Base-by-base conservation (phyloP, 768 basidiomycete species). In the Cystobasidium ongulense region DNA sequence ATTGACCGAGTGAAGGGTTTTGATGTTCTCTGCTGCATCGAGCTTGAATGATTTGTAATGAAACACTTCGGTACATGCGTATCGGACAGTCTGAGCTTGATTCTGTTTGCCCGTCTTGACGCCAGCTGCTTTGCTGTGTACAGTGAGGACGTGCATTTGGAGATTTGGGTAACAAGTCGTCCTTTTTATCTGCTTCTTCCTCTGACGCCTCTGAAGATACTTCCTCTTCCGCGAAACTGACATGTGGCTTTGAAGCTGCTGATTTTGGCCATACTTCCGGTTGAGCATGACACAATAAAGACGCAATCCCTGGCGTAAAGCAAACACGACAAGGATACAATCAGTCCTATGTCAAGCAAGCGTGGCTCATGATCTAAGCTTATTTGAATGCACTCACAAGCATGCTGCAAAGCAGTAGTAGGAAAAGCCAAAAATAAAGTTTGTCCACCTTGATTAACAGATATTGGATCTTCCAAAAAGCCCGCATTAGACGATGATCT, bases 391-490 rank as follows among this genome's bases (percentile, higher is more conserved):
- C n/a, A 86, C 80, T 92, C 91, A 0, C 92, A 94, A 1, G 88
- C 86, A 76, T 87, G 85, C 77, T 86, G 86, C 7, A 83, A 81
- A 67, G 90, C 89, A 0, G 85, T 77, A 76, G 86, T 87, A 35
- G 84, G 78, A 79, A 94, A 91, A 76, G 87, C 86, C 41, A 92
- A 82, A 80, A 90, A 91, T 62, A 92, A 81, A 0, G 89, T 89
- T n/a, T 67, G 65, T 27, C 46, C 46, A 8, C 46, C 46, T 50
- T 50, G 15, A 11, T 11, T 4, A 39, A 39, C 13, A 17, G 4
- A 4, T 33, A 38, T 7, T 18, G 33, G 13, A 8, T 41, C 63
- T 10, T 61, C 35, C 25, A 35, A 17, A 13, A 41, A 41, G 17
- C 63, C 63, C 11, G 33, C 23, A 27, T 64, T 35, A 8, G 59